A percentile compares a stretch with the other conserved stretches of the same genome.
Conservation (phyloP, 768 basidiomycete genomes). For the Serendipita sp. region DNA sequence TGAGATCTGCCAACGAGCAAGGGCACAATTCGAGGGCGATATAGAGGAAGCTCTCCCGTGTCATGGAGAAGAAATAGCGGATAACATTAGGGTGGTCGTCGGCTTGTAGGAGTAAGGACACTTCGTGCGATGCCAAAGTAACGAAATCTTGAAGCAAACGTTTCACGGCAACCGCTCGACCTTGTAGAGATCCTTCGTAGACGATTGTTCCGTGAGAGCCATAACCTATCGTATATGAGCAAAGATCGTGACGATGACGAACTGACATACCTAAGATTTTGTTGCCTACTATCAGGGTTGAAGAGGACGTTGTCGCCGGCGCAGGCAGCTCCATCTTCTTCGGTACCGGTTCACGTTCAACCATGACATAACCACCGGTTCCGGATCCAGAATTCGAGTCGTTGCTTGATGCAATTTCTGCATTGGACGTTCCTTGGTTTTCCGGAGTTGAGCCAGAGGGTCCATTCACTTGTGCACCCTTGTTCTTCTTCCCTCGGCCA, state of each 20-base stretch:
- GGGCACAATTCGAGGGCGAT: constrained; percentile 95
- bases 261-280: constrained; percentile 46
- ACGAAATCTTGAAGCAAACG: constrained; percentile 91
- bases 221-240: constrained; percentile 40
- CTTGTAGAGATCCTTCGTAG: constrained; percentile 87
- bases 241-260: not conserved
- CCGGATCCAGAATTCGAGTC: not conserved
- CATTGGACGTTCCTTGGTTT: not conserved
- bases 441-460: not conserved
- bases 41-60: constrained; percentile 85
- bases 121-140: constrained; percentile 85
- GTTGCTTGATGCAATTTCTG: not conserved
- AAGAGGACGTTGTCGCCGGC: constrained; percentile 5
- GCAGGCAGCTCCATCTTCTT: not conserved
- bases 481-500: constrained; percentile 19
- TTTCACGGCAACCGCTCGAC: constrained; percentile 95
- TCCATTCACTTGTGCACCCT: constrained; percentile 18
- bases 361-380: constrained; percentile 1
- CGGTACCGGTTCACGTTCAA: not conserved
- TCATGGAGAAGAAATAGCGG: constrained; percentile 94
- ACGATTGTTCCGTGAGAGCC: constrained; percentile 97
- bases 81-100: constrained; percentile 99
- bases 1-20: constrained; percentile 71
- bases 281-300: constrained; percentile 47
- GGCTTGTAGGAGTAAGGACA: constrained; percentile 84